These are phyloP conservation scores for Cladochytrium tenue DNA, from an alignment of 371 early-diverging fungal genomes.

Conservation along the genomic window DNA sequence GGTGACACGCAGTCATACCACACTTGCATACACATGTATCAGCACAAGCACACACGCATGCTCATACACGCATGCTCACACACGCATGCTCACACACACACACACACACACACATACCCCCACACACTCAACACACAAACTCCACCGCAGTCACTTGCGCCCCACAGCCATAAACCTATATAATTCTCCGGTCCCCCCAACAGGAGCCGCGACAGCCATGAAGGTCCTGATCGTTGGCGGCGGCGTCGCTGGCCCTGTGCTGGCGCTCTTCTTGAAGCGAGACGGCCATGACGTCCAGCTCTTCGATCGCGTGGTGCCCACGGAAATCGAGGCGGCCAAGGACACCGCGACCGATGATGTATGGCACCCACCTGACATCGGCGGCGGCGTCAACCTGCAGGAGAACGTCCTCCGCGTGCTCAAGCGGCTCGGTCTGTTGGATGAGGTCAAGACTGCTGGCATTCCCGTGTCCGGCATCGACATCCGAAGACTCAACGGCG, in stretches of 20 bases:
- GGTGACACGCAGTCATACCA: too few relatives aligned
- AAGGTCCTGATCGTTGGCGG: neutral
- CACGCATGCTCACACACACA: neutral
- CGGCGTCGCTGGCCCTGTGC: neutral
- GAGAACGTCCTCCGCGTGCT: neutral
- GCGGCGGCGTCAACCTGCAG: neutral
- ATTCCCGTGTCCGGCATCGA: neutral
- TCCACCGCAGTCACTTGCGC: too few relatives aligned
- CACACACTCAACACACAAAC: too few relatives aligned
- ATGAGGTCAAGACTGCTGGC: conserved; percentile 1
- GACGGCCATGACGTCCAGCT: neutral
- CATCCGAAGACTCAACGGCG: neutral
- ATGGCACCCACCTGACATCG: neutral
- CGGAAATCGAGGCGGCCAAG: too few relatives aligned
- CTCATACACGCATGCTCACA: too few relatives aligned
- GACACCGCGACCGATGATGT: neutral
- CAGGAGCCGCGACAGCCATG: neutral
- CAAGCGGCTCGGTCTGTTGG: conserved; percentile 9
- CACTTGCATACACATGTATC: too few relatives aligned
- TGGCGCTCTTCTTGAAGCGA: neutral
- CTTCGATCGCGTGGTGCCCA: neutral
- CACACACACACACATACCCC: neutral
- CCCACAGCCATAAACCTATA: too few relatives aligned
- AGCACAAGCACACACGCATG: too few relatives aligned
- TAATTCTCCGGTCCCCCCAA: too few relatives aligned